These are phyloP conservation scores for Blastocystis sp. DNA, from an alignment of 352 stramenopile species.

Conservation along the genomic window DNA sequence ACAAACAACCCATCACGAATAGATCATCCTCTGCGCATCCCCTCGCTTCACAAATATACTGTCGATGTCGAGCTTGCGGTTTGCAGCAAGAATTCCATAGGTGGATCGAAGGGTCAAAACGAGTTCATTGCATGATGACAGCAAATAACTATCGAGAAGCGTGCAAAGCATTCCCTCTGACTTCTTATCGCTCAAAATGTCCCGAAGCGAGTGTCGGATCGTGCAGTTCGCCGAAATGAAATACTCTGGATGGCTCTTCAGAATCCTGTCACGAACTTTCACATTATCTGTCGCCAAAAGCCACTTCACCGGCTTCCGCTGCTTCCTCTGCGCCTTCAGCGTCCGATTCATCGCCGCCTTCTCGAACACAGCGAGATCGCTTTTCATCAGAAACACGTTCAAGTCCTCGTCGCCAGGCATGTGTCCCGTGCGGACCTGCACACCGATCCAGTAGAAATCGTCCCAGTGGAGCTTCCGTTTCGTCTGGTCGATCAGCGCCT, in stretches of 20 bases:
- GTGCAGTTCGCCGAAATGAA: neutral
- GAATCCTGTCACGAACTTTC: neutral
- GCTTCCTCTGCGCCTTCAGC: neutral
- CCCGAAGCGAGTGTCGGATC: slow-evolving; percentile 16
- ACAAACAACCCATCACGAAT: neutral
- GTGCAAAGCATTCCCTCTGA: slow-evolving; percentile 26
- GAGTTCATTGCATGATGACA: neutral
- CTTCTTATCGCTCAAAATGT: neutral
- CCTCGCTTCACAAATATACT: slow-evolving; percentile 36
- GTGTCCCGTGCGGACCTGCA: slow-evolving; percentile 23
- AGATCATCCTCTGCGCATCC: neutral
- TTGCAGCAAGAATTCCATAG: slow-evolving; percentile 7
- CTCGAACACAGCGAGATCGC: slow-evolving; percentile 10
- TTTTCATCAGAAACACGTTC: slow-evolving; percentile 39
- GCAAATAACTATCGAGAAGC: slow-evolving; percentile 28
- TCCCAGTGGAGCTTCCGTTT: slow-evolving; percentile 1
- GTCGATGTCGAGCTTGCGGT: slow-evolving; percentile 21
- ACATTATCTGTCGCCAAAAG: neutral
- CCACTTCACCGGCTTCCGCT: slow-evolving; percentile 25
- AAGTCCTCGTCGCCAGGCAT: slow-evolving; percentile 13
- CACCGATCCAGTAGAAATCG: slow-evolving; percentile 47
- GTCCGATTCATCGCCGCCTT: slow-evolving; percentile 1
- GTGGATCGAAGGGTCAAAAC: neutral
- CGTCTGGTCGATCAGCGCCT: neutral
- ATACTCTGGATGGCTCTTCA: neutral